Percentiles rank a stretch among this genome's conserved stretches.
These are phyloP conservation scores for Tetrastigma voinierianum DNA, from an alignment of 164 flowering plant genomes.

Conservation along the genomic window DNA sequence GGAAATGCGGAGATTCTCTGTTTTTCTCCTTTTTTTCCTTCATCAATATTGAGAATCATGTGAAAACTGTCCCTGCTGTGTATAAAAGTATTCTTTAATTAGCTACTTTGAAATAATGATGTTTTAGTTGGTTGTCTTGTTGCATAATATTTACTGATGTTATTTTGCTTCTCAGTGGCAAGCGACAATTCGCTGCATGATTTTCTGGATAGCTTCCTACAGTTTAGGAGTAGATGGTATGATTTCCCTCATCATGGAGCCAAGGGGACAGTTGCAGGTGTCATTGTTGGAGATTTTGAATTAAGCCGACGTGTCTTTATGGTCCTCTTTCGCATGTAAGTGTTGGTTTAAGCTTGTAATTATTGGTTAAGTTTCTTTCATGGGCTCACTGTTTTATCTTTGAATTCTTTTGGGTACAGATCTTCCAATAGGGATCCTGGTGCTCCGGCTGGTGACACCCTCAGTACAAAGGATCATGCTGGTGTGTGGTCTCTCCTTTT, in stretches of 20 bases:
- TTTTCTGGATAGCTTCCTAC: conserved; percentile 87
- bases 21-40: too few relatives aligned
- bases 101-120: too few relatives aligned
- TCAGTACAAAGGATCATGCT: conserved; percentile 74
- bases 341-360: conserved; percentile 5
- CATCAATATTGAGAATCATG: too few relatives aligned
- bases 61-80: too few relatives aligned
- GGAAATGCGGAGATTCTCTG: too few relatives aligned
- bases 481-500: conserved; percentile 40
- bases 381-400: not conserved
- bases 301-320: conserved; percentile 86
- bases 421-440: conserved; percentile 90
- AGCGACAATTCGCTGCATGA: conserved; percentile 67
- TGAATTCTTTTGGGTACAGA: conserved; percentile 33
- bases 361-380: not conserved
- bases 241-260: conserved; percentile 88
- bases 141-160: too few relatives aligned
- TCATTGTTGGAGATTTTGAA: conserved; percentile 88
- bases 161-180: conserved; percentile 54
- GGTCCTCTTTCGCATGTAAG: conserved; percentile 90
- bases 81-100: too few relatives aligned
- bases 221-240: conserved; percentile 93
- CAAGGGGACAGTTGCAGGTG: conserved; percentile 81
- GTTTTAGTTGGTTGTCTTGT: too few relatives aligned
- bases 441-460: conserved; percentile 56